phyloP scores from a whole-genome alignment of 352 stramenopile species.

The Pythium scleroteichum region DNA sequence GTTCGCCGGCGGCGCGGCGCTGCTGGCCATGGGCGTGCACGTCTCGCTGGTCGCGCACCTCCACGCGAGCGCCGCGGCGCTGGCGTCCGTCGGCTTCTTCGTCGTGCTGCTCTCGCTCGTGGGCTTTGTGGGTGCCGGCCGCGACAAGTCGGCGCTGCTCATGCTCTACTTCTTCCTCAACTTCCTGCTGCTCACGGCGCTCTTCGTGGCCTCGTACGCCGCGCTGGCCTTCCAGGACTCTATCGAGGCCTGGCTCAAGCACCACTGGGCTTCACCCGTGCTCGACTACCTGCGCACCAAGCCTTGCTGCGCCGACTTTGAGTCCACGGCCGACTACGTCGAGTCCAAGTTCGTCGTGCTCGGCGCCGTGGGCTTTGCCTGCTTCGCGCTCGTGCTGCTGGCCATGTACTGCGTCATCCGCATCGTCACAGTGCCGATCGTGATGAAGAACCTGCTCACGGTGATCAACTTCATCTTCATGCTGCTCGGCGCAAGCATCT shows the following conservation, averaged over 20 bases:
- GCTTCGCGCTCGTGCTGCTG: conserved; percentile 48
- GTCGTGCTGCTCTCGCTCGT: conserved; percentile 56
- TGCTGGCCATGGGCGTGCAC: conserved; percentile 56
- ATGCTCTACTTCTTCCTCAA: conserved; percentile 80
- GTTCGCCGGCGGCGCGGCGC: conserved; percentile 44
- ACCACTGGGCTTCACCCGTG: conserved; percentile 57
- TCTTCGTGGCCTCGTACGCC: conserved; percentile 65
- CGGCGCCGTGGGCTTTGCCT: conserved; percentile 45
- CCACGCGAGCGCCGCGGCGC: conserved; percentile 45
- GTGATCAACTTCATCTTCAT: conserved; percentile 78
- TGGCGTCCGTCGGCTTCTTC: conserved; percentile 45
- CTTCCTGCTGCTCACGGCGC: conserved; percentile 59
- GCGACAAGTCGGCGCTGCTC: conserved; percentile 66
- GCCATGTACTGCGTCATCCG: conserved; percentile 80
- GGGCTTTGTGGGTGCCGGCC: conserved; percentile 61
- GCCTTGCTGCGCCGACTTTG: conserved; percentile 62
- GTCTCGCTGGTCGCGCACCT: conserved; percentile 53
- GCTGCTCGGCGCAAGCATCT: conserved; percentile 52
- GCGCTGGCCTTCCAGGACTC: conserved; percentile 69
- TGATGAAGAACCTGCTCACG: conserved; percentile 84
- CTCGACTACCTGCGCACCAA: conserved; percentile 47
- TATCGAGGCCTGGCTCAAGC: conserved; percentile 73
- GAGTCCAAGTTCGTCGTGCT: conserved; percentile 48
- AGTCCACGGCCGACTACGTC: conserved; percentile 47
- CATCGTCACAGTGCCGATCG: conserved; percentile 85